Evolutionary conservation across 1,139 yeast genomes (phyloP).

Genomic region (Suhomyces guaymorum): DNA sequence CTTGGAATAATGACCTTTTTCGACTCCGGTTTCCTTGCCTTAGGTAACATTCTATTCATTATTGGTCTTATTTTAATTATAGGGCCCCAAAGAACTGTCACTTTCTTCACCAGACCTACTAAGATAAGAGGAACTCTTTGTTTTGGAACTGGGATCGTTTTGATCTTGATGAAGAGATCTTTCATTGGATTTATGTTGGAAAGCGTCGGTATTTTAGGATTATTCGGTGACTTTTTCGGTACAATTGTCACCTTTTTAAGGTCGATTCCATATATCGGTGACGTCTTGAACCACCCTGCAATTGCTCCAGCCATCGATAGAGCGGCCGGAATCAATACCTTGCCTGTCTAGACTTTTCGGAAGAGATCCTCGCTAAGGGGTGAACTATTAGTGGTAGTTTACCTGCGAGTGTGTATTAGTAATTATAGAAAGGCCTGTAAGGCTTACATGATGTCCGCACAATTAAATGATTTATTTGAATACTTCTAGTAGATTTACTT

Average conservation of each 20-base stretch:
- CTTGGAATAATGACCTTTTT: constrained; percentile 85
- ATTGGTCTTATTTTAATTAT: constrained; percentile 82
- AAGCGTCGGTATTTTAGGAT: constrained; percentile 80
- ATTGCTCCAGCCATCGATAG: constrained; percentile 71
- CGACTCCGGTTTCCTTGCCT: constrained; percentile 84
- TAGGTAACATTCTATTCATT: constrained; percentile 82
- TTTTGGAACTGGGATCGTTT: constrained; percentile 69
- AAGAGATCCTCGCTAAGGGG: no score
- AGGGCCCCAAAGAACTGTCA: constrained; percentile 81
- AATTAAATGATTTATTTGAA: no score
- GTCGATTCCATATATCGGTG: constrained; percentile 87
- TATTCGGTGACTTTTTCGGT: constrained; percentile 91
- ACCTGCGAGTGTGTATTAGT: no score
- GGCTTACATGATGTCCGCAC: no score
- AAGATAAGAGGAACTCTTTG: constrained; percentile 85
- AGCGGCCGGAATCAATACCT: constrained; percentile 47
- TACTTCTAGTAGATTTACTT: no score
- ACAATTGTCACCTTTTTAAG: constrained; percentile 87
- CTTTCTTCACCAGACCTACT: constrained; percentile 83
- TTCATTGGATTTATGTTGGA: constrained; percentile 85
- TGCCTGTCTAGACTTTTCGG: constrained; percentile 47
- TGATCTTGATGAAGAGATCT: constrained; percentile 75
- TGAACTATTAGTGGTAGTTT: constrained; percentile 6
- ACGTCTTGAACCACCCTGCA: constrained; percentile 74
- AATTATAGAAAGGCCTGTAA: no score